Evolutionary conservation across 164 flowering plant genomes (phyloP).

Genomic region (Kalanchoe fedtschenkoi): DNA sequence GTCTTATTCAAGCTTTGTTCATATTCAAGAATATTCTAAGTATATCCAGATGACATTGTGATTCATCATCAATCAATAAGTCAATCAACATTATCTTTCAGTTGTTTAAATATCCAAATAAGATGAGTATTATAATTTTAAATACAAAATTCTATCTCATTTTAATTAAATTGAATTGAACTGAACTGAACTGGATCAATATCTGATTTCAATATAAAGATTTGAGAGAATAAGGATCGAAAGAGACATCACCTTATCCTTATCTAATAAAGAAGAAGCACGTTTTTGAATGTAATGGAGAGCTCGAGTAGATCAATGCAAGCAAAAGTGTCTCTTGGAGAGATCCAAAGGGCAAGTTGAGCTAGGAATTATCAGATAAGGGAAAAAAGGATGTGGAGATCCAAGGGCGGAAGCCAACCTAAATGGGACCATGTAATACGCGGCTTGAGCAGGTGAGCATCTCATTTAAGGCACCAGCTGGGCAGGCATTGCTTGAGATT

Average conservation of each 20-base stretch:
- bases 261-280: background rate
- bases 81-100: too few species aligned
- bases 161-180: too few species aligned
- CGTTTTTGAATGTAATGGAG: background rate
- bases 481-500: background rate
- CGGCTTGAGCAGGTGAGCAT: constrained; percentile 3
- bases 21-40: background rate
- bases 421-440: constrained; percentile 5
- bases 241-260: too few species aligned
- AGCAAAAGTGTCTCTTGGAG: background rate
- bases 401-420: background rate
- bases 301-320: background rate
- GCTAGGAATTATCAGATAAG: background rate
- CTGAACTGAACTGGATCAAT: too few species aligned
- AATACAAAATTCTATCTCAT: too few species aligned
- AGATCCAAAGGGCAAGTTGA: background rate
- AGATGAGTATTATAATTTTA: too few species aligned
- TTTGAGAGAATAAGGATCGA: too few species aligned
- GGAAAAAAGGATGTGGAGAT: background rate
- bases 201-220: too few species aligned
- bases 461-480: constrained; percentile 32
- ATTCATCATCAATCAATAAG: too few species aligned
- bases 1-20: background rate
- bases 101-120: too few species aligned
- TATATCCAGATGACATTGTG: background rate